phyloP scores from a whole-genome alignment of 1,284 basidiomycete genomes.

The Termitomyces sp. region DNA sequence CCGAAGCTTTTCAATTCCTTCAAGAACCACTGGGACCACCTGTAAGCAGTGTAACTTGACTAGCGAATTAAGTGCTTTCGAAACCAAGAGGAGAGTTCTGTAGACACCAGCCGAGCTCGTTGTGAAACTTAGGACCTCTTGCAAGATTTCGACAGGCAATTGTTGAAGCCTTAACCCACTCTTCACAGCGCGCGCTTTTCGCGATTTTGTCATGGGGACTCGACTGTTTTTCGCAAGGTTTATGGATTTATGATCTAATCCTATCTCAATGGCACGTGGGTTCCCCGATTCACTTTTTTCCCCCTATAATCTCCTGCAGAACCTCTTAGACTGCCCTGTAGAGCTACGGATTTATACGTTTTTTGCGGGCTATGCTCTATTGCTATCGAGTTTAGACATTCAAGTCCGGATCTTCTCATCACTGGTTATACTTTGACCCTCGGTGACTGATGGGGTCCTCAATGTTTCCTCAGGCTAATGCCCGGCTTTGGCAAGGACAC shows the following conservation, averaged over 20 bases:
- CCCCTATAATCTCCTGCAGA: not conserved
- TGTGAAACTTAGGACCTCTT: conserved; percentile 14
- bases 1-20: conserved; percentile 8
- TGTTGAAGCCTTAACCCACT: not conserved
- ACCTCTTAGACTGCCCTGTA: not conserved
- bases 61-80: conserved; percentile 7
- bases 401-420: not conserved
- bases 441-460: conserved; percentile 13
- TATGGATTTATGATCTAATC: not conserved
- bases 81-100: conserved; percentile 14
- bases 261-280: not conserved
- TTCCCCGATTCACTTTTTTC: not conserved
- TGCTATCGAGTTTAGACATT: not conserved
- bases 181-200: not conserved
- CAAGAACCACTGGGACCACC: conserved; percentile 13
- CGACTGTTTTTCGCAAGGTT: too few species aligned
- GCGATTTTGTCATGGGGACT: not conserved
- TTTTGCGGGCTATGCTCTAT: not conserved
- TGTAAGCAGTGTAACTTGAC: conserved; percentile 10
- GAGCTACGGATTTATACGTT: not conserved
- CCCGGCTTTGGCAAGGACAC: conserved; percentile 2
- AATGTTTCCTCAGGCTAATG: not conserved
- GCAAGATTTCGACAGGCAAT: conserved; percentile 10
- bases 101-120: conserved; percentile 9
- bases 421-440: not conserved